Base-by-base conservation (phyloP, 768 basidiomycete species). In the Leccinum longicurvipes region DNA sequence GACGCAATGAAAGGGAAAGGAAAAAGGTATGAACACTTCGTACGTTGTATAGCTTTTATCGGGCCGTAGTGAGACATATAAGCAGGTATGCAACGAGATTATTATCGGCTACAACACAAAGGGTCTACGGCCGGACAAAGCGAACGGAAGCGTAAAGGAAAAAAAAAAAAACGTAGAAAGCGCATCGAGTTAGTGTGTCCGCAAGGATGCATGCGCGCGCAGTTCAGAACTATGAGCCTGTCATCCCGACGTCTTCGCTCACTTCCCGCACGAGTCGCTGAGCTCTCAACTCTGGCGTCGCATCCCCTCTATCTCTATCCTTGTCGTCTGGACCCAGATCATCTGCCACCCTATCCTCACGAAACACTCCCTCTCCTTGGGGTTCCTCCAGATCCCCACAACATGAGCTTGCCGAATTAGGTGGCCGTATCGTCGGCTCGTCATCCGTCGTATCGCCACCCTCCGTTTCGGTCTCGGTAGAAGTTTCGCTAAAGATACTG, bases 371-470 rank as follows among this genome's bases (percentile, higher is more conserved):
- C 47, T 72, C 70, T 23, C 63, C 56, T 25, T 71, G 67, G 1
- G 65, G 58, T 34, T 74, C 76, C 25, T 72, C 71, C n/a, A 62
- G 68, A 55, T 77, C 77, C 39, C 70, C 71, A 39, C 69, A 72
- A 28, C 67, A 77, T 3, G 74, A 76, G 14, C 69, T 69, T 21
- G 68, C 68, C 11, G 78, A 78, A 52, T 73, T 71, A 6, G 71
- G 68, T 11, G 82, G 82, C 27, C 86, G 78, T 59, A 90, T 87
- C n/a, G 87, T 90, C n/a, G 88, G 87, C 67, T 90, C 87, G 57
- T 90, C 87, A 56, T 89, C 88, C 23, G 87, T 89, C 52, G 81
- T 84, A 56, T 78, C 80, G 34, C 80, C 85, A 47, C 80, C 76
- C 48, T 79, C 81, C 2, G 77, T 77, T 59, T 81, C 81, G 23